These are phyloP conservation scores for Phaffia australis DNA, from an alignment of 768 basidiomycete species.

Conservation along the genomic window DNA sequence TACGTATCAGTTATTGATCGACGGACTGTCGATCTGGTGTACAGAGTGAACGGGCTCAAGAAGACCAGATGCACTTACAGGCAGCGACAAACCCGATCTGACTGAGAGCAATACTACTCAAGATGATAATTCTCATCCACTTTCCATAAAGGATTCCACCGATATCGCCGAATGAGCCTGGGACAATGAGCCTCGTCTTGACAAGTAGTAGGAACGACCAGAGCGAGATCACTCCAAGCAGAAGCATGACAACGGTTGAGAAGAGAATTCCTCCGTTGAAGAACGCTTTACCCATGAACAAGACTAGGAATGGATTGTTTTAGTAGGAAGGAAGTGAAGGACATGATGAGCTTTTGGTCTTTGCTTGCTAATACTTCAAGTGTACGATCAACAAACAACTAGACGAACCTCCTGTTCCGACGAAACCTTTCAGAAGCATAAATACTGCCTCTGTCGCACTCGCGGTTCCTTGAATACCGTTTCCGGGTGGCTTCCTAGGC, in stretches of 20 bases:
- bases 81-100: slow-evolving; percentile 42
- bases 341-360: no score
- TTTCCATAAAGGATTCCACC: slow-evolving; percentile 83
- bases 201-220: slow-evolving; percentile 89
- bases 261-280: slow-evolving; percentile 91
- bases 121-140: slow-evolving; percentile 83
- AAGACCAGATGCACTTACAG: slow-evolving; percentile 4
- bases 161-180: slow-evolving; percentile 54
- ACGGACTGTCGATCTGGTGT: neutral
- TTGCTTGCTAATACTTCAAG: no score
- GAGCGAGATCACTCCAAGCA: slow-evolving; percentile 75
- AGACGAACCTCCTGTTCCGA: slow-evolving; percentile 19
- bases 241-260: slow-evolving; percentile 61
- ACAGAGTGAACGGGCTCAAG: neutral
- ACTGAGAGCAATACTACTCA: slow-evolving; percentile 74
- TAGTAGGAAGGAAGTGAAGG: slow-evolving; percentile 39
- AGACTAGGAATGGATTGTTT: slow-evolving; percentile 58
- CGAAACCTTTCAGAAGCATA: slow-evolving; percentile 25
- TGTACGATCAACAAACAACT: neutral
- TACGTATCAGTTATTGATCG: neutral
- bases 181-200: slow-evolving; percentile 72
- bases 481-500: slow-evolving; percentile 12
- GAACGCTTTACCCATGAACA: slow-evolving; percentile 94
- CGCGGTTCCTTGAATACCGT: slow-evolving; percentile 17
- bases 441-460: slow-evolving; percentile 24